phyloP scores from a whole-genome alignment of 208 protist species.

The Leishmania turanica region DNA sequence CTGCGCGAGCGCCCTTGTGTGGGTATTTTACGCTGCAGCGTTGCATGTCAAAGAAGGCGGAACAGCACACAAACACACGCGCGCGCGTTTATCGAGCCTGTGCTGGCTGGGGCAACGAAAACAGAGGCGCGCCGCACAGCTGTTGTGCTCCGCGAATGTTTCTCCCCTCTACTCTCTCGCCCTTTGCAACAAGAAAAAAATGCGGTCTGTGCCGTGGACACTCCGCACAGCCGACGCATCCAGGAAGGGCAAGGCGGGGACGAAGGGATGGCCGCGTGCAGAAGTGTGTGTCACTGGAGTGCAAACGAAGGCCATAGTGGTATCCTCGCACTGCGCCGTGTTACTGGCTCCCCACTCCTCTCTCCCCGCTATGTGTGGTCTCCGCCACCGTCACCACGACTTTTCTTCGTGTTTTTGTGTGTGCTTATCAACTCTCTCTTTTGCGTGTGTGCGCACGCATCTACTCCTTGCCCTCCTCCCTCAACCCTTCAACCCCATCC shows the following conservation, averaged over 20 bases:
- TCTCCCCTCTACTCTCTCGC: not conserved
- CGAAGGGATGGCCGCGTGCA: not conserved
- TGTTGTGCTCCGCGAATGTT: not conserved
- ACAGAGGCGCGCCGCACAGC: not conserved
- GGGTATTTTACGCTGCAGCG: not conserved
- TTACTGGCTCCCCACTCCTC: not conserved
- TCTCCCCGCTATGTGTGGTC: not conserved
- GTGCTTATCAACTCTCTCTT: not conserved
- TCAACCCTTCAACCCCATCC: not conserved
- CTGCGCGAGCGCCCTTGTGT: not conserved
- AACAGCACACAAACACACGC: not conserved
- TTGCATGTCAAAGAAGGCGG: not conserved
- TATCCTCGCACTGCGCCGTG: not conserved
- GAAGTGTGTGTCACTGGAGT: not conserved
- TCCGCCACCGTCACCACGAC: not conserved
- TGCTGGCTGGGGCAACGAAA: not conserved
- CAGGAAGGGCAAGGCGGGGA: not conserved
- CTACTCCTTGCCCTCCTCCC: not conserved
- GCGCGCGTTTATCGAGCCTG: not conserved
- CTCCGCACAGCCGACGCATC: not conserved
- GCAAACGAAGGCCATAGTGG: not conserved
- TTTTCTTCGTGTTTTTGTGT: not conserved
- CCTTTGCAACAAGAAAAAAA: not conserved
- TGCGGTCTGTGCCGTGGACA: not conserved
- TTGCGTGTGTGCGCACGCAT: not conserved